phyloP scores from a whole-genome alignment of 208 protist species.

The Sergeia podlipaevii region DNA sequence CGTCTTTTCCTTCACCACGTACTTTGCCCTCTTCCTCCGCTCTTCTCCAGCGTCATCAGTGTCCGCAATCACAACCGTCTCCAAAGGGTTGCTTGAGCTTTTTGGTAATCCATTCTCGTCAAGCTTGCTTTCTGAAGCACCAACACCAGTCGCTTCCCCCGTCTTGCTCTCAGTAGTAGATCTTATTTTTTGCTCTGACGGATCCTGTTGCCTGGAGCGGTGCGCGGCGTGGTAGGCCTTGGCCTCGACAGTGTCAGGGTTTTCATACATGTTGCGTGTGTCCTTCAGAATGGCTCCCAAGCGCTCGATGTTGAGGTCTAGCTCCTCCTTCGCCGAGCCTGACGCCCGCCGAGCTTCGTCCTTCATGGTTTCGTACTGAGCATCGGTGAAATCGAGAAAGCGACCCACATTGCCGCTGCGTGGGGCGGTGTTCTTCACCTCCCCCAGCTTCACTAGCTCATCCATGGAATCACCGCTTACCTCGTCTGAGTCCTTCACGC shows the following conservation, averaged over 20 bases:
- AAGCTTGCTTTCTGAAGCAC: no score
- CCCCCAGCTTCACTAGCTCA: conserved; percentile 24
- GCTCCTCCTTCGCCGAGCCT: conserved; percentile 16
- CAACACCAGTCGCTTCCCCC: no score
- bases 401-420: conserved; percentile 61
- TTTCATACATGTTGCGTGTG: conserved; percentile 25
- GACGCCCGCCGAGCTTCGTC: conserved; percentile 16
- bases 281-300: conserved; percentile 33
- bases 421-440: conserved; percentile 37
- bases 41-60: not conserved
- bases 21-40: conserved; percentile 13
- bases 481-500: conserved; percentile 18
- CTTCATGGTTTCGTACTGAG: conserved; percentile 18
- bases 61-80: not conserved
- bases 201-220: no score
- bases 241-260: conserved; percentile 28
- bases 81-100: conserved; percentile 6
- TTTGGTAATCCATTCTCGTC: no score
- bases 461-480: conserved; percentile 17
- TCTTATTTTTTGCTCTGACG: no score
- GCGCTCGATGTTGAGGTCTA: conserved; percentile 22
- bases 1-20: conserved; percentile 20
- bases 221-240: conserved; percentile 33
- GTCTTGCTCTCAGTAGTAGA: conserved; percentile 9
- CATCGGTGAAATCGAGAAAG: conserved; percentile 47